These are phyloP conservation scores for Bassia scoparia DNA, from an alignment of 148 eudicot genomes.

Conservation along the genomic window DNA sequence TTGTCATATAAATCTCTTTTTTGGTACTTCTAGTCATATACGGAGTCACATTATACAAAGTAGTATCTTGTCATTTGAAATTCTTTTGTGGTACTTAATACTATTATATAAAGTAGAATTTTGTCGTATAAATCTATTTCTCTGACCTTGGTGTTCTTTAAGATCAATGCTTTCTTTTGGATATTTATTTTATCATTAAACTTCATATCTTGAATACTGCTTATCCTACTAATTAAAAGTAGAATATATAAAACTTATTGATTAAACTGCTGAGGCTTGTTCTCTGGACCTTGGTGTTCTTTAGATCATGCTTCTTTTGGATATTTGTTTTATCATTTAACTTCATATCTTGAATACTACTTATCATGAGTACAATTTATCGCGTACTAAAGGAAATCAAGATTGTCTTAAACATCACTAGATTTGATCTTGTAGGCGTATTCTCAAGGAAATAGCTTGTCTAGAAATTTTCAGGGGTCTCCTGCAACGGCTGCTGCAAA, in stretches of 20 bases:
- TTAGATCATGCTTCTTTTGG: neutral
- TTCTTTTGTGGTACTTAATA: no score
- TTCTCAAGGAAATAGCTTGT: constrained; percentile 24
- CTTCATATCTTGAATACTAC: neutral
- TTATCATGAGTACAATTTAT: constrained; percentile 9
- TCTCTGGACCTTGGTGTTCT: neutral
- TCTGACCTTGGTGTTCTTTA: neutral
- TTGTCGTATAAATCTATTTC: no score
- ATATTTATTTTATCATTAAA: neutral
- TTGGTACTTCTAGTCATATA: no score
- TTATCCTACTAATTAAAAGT: no score
- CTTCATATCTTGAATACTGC: neutral
- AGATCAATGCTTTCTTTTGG: neutral
- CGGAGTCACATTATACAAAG: no score
- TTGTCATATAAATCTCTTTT: no score
- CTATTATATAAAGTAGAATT: no score
- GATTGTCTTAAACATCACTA: constrained; percentile 2
- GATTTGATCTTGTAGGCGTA: constrained; percentile 39
- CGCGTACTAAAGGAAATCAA: neutral
- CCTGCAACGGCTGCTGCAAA: constrained; percentile 47
- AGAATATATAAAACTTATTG: neutral
- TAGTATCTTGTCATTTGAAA: no score
- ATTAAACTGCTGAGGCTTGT: neutral
- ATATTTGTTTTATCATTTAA: neutral
- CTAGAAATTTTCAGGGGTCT: constrained; percentile 39